Conservation (phyloP, 345 rosid genomes). For the Hirschfeldia incana region DNA sequence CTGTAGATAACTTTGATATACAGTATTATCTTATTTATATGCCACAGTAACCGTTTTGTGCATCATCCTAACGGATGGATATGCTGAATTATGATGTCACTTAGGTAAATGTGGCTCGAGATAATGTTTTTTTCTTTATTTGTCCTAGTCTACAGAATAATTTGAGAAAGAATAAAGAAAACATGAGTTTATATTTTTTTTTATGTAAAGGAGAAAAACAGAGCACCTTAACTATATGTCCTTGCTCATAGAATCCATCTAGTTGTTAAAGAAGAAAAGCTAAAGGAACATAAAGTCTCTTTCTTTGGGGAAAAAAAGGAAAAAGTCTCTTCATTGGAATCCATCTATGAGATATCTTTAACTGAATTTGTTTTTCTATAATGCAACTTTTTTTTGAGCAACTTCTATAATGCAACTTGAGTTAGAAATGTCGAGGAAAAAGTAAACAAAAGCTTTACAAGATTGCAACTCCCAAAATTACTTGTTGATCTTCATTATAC, state of each 20-base stretch:
- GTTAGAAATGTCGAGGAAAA: not conserved
- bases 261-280: not conserved
- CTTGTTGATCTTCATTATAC: not conserved
- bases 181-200: not conserved
- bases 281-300: slow-evolving; percentile 12
- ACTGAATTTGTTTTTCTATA: not conserved
- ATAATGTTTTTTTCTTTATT: not conserved
- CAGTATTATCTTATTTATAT: not conserved
- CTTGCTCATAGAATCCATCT: slow-evolving; percentile 5
- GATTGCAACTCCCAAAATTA: not conserved
- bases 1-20: slow-evolving; percentile 9
- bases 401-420: not conserved
- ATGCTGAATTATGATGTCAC: slow-evolving; percentile 2
- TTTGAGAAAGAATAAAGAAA: not conserved
- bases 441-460: not conserved
- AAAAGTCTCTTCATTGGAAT: not conserved
- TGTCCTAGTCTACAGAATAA: not conserved
- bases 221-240: slow-evolving; percentile 11
- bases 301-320: not conserved
- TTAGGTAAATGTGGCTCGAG: not conserved
- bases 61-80: not conserved
- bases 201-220: slow-evolving; percentile 20
- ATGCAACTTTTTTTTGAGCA: not conserved
- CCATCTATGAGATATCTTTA: not conserved
- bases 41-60: slow-evolving; percentile 1